A percentile compares a stretch with the other conserved stretches of the same genome.
Conservation (phyloP, 2,329 filamentous ascomycete species). For the Penicillium sp. region DNA sequence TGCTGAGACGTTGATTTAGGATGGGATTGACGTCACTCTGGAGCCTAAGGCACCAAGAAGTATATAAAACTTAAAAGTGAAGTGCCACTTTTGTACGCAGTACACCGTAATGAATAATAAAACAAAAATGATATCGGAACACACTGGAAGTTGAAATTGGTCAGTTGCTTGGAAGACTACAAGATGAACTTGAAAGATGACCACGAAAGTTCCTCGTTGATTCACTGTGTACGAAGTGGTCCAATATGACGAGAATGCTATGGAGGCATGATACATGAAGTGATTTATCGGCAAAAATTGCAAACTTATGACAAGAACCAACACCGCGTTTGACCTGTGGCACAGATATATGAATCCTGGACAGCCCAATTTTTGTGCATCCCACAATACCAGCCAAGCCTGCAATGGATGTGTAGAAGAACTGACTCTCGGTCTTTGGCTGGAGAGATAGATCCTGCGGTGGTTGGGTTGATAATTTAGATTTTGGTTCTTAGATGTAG, state of each 20-base stretch:
- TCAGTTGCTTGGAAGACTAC: not conserved
- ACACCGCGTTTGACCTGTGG: not conserved
- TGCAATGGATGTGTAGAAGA: not conserved
- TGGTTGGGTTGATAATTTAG: not conserved
- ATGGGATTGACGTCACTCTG: not conserved
- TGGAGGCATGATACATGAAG: not conserved
- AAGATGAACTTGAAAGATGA: not conserved
- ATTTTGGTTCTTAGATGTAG: not conserved
- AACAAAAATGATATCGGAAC: not conserved
- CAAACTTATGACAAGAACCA: not conserved
- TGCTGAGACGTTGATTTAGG: not conserved
- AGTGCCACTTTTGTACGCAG: not conserved
- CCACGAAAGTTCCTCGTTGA: not conserved
- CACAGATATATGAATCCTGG: not conserved
- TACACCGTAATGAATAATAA: not conserved
- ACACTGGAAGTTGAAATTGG: not conserved
- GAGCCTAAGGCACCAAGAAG: not conserved
- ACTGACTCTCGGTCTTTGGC: not conserved
- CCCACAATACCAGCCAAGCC: not conserved
- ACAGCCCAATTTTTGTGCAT: not conserved
- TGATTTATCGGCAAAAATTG: not conserved
- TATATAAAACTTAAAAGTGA: not conserved
- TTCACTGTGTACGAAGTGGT: not conserved
- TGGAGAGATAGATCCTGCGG: not conserved
- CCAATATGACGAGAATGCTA: not conserved